Percentiles rank a stretch among this genome's conserved stretches.
These are phyloP conservation scores for Globisporangium mamillatum DNA, from an alignment of 352 stramenopile genomes.

Conservation along the genomic window DNA sequence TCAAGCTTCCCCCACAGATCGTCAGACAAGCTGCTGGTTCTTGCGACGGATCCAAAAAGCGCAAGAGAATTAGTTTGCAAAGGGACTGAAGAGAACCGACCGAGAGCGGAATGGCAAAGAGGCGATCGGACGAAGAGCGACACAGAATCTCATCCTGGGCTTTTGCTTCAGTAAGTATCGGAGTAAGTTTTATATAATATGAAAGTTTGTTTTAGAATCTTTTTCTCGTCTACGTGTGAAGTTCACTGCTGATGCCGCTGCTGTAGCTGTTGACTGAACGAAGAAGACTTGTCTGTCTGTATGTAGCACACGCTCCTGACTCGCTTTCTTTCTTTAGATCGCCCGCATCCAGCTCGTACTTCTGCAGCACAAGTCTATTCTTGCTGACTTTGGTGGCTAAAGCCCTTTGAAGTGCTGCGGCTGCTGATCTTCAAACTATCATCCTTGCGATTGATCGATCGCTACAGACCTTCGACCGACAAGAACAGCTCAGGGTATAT, in stretches of 20 bases:
- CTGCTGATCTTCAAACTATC: background rate
- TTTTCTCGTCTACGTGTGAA: background rate
- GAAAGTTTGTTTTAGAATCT: slow-evolving; percentile 11
- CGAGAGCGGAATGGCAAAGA: background rate
- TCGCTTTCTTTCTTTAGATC: background rate
- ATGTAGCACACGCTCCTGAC: background rate
- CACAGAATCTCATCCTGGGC: background rate
- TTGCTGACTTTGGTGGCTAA: background rate
- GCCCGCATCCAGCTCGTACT: background rate
- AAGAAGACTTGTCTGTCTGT: background rate
- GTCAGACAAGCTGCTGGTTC: background rate
- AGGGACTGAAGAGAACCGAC: slow-evolving; percentile 2
- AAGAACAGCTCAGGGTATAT: slow-evolving; percentile 5
- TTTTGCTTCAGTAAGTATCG: background rate
- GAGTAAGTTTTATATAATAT: slow-evolving; percentile 16
- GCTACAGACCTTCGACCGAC: background rate
- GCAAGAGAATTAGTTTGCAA: background rate
- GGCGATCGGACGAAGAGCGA: background rate
- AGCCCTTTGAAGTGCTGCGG: background rate
- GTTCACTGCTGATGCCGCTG: background rate
- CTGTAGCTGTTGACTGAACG: background rate
- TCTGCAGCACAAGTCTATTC: background rate
- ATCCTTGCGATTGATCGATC: slow-evolving; percentile 2
- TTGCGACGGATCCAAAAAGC: background rate
- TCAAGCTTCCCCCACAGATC: background rate